Conservation (phyloP, 768 basidiomycete genomes). For the Saitozyma podzolica region DNA sequence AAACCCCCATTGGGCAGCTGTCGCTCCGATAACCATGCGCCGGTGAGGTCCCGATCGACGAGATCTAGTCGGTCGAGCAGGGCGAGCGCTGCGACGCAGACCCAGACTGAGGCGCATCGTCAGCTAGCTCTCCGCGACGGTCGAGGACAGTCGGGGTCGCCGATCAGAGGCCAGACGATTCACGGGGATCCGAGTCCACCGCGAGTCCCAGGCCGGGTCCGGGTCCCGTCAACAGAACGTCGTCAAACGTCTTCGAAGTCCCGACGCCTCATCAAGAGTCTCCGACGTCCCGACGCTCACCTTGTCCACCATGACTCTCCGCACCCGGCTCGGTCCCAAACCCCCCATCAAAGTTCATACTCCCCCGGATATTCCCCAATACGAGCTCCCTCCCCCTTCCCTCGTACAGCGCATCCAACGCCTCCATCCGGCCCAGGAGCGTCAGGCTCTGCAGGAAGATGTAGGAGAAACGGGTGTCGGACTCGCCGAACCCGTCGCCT, state of each 20-base stretch:
- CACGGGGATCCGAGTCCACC: no score
- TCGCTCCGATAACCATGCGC: conserved; percentile 91
- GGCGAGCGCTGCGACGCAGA: conserved; percentile 81
- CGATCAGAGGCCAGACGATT: no score
- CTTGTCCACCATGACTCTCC: conserved; percentile 90
- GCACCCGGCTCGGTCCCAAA: conserved; percentile 82
- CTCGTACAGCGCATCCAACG: conserved; percentile 57
- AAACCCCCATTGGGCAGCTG: conserved; percentile 91
- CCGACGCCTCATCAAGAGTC: conserved; percentile 1
- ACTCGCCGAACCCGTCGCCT: conserved; percentile 88
- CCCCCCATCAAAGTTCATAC: conserved; percentile 93
- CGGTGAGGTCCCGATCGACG: conserved; percentile 75
- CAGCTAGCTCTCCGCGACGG: not conserved
- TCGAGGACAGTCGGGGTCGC: no score
- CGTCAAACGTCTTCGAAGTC: no score
- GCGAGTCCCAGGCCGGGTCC: no score
- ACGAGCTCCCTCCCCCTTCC: conserved; percentile 30
- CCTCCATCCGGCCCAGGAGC: conserved; percentile 71
- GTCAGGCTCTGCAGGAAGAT: conserved; percentile 81
- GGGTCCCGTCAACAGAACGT: no score
- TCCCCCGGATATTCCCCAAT: conserved; percentile 69
- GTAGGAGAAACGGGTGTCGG: conserved; percentile 86
- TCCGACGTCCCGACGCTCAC: conserved; percentile 55
- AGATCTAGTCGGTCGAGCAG: conserved; percentile 78
- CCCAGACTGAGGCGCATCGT: conserved; percentile 65